A percentile compares a stretch with the other conserved stretches of the same genome.
phyloP scores from a whole-genome alignment of 345 rosid genomes.

The Clausena lansium region DNA sequence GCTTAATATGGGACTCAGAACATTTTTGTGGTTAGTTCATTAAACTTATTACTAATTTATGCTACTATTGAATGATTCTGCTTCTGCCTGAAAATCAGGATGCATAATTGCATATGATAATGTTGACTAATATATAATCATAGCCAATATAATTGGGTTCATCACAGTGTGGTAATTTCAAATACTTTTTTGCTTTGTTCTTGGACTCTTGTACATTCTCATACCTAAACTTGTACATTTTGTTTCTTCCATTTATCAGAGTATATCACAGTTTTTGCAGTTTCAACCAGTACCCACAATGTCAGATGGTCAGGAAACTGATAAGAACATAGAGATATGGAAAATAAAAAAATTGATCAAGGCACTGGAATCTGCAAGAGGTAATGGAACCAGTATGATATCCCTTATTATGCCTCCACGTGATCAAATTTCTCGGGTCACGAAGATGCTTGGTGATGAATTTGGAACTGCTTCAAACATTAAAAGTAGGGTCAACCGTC shows the following conservation, averaged over 20 bases:
- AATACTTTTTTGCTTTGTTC: neutral
- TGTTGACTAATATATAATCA: neutral
- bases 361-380: conserved; percentile 87
- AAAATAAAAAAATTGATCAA: conserved; percentile 89
- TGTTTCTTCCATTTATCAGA: neutral
- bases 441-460: conserved; percentile 96
- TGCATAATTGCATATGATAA: neutral
- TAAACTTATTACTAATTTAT: neutral
- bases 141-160: neutral
- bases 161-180: neutral
- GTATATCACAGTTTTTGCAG: conserved; percentile 5
- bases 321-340: conserved; percentile 93
- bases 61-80: conserved; percentile 3
- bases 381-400: conserved; percentile 95
- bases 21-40: neutral
- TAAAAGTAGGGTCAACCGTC: conserved; percentile 88
- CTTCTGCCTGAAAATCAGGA: neutral
- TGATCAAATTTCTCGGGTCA: conserved; percentile 86
- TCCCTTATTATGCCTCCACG: conserved; percentile 97
- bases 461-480: conserved; percentile 94
- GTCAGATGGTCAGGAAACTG: conserved; percentile 61
- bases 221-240: neutral
- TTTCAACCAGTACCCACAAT: conserved; percentile 21
- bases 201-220: neutral
- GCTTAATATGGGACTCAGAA: neutral